phyloP scores from a whole-genome alignment of 2,329 filamentous ascomycete species.

The Fusarium beomiforme region DNA sequence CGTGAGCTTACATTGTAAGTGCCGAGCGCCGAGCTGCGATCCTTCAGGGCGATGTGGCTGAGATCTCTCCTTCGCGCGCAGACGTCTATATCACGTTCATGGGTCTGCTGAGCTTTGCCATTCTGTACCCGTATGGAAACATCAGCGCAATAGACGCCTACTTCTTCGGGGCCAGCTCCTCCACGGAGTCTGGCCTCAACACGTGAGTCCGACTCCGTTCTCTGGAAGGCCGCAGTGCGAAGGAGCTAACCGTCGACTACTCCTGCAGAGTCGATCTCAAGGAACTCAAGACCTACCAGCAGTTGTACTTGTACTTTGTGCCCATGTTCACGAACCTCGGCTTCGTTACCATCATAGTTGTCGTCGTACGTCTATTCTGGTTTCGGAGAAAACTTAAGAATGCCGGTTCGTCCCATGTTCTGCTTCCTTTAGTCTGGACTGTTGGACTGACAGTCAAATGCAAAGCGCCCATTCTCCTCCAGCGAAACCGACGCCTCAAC shows the following conservation, averaged over 20 bases:
- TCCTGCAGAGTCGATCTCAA: conserved; percentile 58
- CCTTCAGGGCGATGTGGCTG: too few species aligned
- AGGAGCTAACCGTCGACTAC: too few species aligned
- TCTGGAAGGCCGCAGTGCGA: too few species aligned
- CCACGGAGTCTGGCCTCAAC: conserved; percentile 62
- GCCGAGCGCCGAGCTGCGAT: too few species aligned
- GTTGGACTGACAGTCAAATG: too few species aligned
- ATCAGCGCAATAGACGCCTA: conserved; percentile 54
- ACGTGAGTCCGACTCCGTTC: conserved; percentile 48
- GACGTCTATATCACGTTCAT: too few species aligned
- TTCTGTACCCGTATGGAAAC: conserved; percentile 32
- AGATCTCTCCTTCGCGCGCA: too few species aligned
- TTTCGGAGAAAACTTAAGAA: conserved; percentile 43
- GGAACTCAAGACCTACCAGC: conserved; percentile 59
- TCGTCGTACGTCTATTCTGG: conserved; percentile 58
- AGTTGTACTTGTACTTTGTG: conserved; percentile 60
- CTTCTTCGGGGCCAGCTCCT: conserved; percentile 59
- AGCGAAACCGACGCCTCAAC: too few species aligned
- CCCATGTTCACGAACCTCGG: conserved; percentile 59
- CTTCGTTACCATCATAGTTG: conserved; percentile 60
- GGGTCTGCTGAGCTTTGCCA: not conserved
- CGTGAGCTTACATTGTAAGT: too few species aligned
- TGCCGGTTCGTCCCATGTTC: too few species aligned
- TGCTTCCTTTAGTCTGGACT: too few species aligned
- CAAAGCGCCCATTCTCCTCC: too few species aligned